Base-by-base conservation (phyloP, 768 basidiomycete genomes). In the Pleurotus eryngii region DNA sequence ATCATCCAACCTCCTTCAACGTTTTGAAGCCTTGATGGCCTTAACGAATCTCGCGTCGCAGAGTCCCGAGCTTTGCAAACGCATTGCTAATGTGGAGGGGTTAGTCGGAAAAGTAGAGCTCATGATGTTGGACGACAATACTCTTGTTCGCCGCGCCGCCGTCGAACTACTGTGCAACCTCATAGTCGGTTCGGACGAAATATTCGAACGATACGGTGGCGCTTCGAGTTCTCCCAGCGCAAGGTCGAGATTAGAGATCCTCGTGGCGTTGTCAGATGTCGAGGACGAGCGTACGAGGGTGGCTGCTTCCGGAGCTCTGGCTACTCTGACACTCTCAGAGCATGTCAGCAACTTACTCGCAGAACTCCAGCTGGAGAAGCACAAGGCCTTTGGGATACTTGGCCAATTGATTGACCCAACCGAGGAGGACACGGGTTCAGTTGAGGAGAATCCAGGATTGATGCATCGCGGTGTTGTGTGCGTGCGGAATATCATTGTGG, bases 1-100 rank as follows among this genome's bases (percentile, higher is more conserved):
- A 1, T 79, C 83, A 0, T 82, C 92, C 7, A 86, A 73, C 46
- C 80, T 90, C 35, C 75, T 98, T 5, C 93, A 97, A 66, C 81
- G 82, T 40, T 99, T 99, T 65, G 97, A 99, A 70, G 85, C 86
- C 3, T 77, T 95, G 63, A 98, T 98, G 96, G 95, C 94, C 1
- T 78, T 99, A 53, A 99, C 97, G 6, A 99, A 99, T 68, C 74
- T 98, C 43, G 87, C 96, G 0, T 95, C 94, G 15, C 80, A 91
- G 51, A 82, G 81, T 49, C 74, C 84, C 0, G 81, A 83, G 27
- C 69, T 86, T 7, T 85, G 91, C 2, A 75, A 81, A 17, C 82
- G 87, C 46, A 82, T 97, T 48, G 86, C 85, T 1, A 75, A 76
- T 46, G 75, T 79, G 0, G 79, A 84, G 7, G 84, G 83, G 2